Evolutionary conservation across 192 early-diverging fungal genomes (phyloP).

Genomic region (Entomortierella beljakovae): DNA sequence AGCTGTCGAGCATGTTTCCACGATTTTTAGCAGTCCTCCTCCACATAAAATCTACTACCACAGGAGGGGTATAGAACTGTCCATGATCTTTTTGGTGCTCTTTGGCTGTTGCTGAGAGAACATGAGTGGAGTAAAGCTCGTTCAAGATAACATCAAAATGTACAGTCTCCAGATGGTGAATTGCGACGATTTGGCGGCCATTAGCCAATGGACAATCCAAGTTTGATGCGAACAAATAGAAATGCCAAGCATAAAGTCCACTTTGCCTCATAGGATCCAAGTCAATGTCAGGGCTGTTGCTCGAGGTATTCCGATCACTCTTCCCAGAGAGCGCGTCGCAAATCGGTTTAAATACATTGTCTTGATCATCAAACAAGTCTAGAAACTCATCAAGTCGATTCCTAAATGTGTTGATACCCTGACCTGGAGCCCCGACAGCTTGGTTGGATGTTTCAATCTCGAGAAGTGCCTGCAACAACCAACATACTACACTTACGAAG

Average conservation of each 20-base stretch:
- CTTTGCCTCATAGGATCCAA: conserved; percentile 1
- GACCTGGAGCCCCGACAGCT: not conserved
- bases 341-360: conserved; percentile 50
- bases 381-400: conserved; percentile 17
- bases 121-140: conserved; percentile 62
- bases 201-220: conserved; percentile 3
- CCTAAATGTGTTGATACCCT: not conserved
- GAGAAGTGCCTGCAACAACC: conserved; percentile 30
- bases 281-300: not conserved
- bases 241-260: conserved; percentile 41
- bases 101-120: conserved; percentile 59
- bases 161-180: not conserved
- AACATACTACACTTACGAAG: conserved; percentile 61
- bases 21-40: conserved; percentile 33
- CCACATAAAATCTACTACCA: conserved; percentile 71
- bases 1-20: conserved; percentile 15
- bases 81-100: conserved; percentile 74
- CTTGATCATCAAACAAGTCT: conserved; percentile 41
- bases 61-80: conserved; percentile 68
- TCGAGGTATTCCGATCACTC: not conserved
- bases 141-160: conserved; percentile 59
- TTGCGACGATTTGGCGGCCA: conserved; percentile 5
- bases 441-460: not conserved
- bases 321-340: conserved; percentile 38
- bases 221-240: conserved; percentile 16